Base-by-base conservation (phyloP, 805 yeast species). In the Candida qinlingensis region DNA sequence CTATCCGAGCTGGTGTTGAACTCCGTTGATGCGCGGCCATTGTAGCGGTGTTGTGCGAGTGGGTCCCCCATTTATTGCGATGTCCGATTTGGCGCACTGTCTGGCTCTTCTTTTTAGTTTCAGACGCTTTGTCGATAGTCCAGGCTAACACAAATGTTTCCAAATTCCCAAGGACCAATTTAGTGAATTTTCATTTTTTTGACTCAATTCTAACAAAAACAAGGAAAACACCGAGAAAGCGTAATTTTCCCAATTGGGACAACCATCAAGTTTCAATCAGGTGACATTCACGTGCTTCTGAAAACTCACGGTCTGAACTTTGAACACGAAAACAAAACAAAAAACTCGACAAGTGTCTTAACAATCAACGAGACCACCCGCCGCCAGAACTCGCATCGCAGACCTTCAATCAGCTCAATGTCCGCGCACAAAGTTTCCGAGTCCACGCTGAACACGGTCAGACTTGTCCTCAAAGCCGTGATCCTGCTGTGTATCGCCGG, bases 401-500 rank as follows among this genome's bases (percentile, higher is more conserved):
- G n/a, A 38, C 30, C 30, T 19, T 19, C 41, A 26, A 9, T 26
- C 30, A 25, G 41, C 34, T 5, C 40, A 25, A 48, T 48, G 54
- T 42, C 49, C 25, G 31, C 43, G 25, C 26, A 40, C 13, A 31
- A 37, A 40, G 37, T 53, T 33, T 43, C 53, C 7, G 54, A 56
- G 44, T 28, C 53, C 41, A 60, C 63, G 41, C 52, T 61, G 50
- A 29, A 44, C 28, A 57, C 45, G 29, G 44, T 56, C 45, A 53
- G 54, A 49, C 48, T 57, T 29, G 37, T 64, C 31, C 59, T 91
- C 55, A 80, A 81, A 61, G 77, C 81, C 46, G 69, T 79, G 45
- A 88, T 89, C 53, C 82, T 91, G 62, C 67, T 85, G 43, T 75
- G 87, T 39, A 81, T 92, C 49, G 88, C 95, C 28, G 91, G 89